Evolutionary conservation across 257 asterid species (phyloP), one percentile per base, ranked within the genome.

Genomic region (Misopates orontium): DNA sequence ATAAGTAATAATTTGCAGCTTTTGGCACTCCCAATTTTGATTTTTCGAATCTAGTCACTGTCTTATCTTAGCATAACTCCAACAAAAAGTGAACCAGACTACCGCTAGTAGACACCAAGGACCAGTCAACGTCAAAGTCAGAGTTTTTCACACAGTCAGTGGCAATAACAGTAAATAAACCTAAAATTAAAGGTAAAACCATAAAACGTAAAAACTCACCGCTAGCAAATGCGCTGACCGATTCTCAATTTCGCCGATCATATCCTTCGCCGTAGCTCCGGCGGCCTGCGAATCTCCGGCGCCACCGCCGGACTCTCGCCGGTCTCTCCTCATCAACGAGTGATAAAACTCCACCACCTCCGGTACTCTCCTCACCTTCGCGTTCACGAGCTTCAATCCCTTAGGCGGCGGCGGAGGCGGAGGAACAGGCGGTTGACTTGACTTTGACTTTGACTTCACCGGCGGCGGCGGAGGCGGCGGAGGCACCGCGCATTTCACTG

Each of bases 191-290:
- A 40, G 0, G 51, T 25, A 56, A 18, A 16, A 39, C 1, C 22
- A 56, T 10, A 42, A 61, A 28, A 2, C n/a, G 39, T 6, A 3
- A 36, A 51, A 39, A 80, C 92, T 88, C 74, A 86, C 98, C 59
- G 91, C 89, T 21, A 86, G 85, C 28, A 86, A 75, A 72, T 91
- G 81, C 4, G 88, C 69, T 2, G 98, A 91, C n/a, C 98, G 98
- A 52, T 91, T 91, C 77, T 86, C 94, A n/a, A 91, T 91, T 67
- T 91, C 98, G 56, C 96, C 98, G 1, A 91, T 91, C 98, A 91
- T 91, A 47, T 91, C 92, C 72, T 78, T 77, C 8, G 90, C 78
- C 72, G 78, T 74, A 5, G 82, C 61, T 48, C 83, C 82, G 8
- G 76, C 42, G 10, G 42, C 42, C 42, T 36, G 42, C 36, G 7